A percentile compares a stretch with the other conserved stretches of the same genome.
Conservation (phyloP, 352 stramenopile genomes). For the Detonula confervacea region DNA sequence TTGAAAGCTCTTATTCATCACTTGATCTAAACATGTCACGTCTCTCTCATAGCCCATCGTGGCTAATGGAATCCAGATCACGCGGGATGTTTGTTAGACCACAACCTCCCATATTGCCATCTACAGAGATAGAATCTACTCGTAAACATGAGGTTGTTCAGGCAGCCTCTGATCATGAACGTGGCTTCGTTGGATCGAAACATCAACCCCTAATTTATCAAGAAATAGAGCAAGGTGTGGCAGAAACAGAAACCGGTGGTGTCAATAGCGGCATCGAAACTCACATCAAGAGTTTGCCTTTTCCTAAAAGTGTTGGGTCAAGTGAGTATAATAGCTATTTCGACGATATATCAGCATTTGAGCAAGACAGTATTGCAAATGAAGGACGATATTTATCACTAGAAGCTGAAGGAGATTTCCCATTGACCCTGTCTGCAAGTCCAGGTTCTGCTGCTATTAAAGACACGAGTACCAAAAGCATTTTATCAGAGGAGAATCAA, state of each 20-base stretch:
- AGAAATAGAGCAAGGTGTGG: slow-evolving; percentile 17
- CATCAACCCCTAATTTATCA: not conserved
- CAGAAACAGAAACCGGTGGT: not conserved
- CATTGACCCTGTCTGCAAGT: slow-evolving; percentile 1
- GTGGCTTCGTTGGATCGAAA: slow-evolving; percentile 1
- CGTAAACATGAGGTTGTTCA: not conserved
- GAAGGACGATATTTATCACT: slow-evolving; percentile 2
- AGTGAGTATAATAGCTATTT: slow-evolving; percentile 16
- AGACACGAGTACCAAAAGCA: not conserved
- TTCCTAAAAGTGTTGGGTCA: slow-evolving; percentile 4
- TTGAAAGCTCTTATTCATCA: slow-evolving; percentile 10
- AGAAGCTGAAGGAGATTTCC: not conserved
- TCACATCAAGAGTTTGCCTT: not conserved
- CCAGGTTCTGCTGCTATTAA: not conserved
- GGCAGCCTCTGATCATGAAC: slow-evolving; percentile 22
- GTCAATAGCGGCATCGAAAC: not conserved
- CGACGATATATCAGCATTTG: slow-evolving; percentile 10
- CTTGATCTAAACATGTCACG: slow-evolving; percentile 11
- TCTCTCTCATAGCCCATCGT: slow-evolving; percentile 15
- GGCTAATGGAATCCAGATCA: slow-evolving; percentile 26
- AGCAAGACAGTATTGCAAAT: slow-evolving; percentile 19
- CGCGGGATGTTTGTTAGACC: slow-evolving; percentile 25
- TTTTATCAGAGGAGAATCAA: not conserved
- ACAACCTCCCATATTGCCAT: slow-evolving; percentile 7
- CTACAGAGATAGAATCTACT: slow-evolving; percentile 13